phyloP scores from a whole-genome alignment of 208 protist species.

The Trypanosoma boissoni region DNA sequence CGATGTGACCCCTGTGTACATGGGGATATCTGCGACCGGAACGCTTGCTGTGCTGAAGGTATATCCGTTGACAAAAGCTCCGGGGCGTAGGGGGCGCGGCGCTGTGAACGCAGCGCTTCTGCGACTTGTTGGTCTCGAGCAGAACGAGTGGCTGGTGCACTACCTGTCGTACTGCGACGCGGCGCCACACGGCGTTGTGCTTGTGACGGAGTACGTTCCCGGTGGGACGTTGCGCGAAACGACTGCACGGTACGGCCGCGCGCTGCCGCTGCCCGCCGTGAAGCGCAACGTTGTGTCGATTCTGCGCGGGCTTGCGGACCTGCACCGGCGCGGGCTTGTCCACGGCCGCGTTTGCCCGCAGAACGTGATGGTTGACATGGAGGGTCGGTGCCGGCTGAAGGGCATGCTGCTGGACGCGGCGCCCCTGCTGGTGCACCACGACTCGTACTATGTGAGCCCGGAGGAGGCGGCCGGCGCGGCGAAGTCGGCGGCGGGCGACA shows the following conservation, averaged over 20 bases:
- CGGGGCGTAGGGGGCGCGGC: not conserved
- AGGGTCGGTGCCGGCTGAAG: constrained; percentile 25
- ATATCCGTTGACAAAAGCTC: constrained; percentile 3
- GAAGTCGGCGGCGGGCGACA: constrained; percentile 19
- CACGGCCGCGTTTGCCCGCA: constrained; percentile 28
- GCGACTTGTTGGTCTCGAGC: constrained; percentile 2
- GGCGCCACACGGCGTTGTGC: constrained; percentile 16
- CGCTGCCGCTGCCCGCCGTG: constrained; percentile 16
- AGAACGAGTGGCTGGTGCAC: constrained; percentile 19
- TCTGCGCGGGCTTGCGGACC: constrained; percentile 19
- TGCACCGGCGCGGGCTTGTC: constrained; percentile 24
- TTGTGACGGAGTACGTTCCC: constrained; percentile 21
- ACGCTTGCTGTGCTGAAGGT: constrained; percentile 18
- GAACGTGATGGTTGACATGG: constrained; percentile 27
- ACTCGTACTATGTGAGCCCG: constrained; percentile 26
- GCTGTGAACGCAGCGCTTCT: constrained; percentile 7
- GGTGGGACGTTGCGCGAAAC: constrained; percentile 26
- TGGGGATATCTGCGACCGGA: constrained; percentile 19
- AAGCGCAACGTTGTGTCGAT: constrained; percentile 22
- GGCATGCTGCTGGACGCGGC: constrained; percentile 19
- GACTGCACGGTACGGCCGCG: constrained; percentile 15
- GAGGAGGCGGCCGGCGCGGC: constrained; percentile 27
- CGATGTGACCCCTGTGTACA: constrained; percentile 4
- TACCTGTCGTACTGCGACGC: constrained; percentile 18
- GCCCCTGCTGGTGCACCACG: constrained; percentile 18